These are phyloP conservation scores for Apiotrichum sp. DNA, from an alignment of 1,284 basidiomycete genomes.

Conservation along the genomic window DNA sequence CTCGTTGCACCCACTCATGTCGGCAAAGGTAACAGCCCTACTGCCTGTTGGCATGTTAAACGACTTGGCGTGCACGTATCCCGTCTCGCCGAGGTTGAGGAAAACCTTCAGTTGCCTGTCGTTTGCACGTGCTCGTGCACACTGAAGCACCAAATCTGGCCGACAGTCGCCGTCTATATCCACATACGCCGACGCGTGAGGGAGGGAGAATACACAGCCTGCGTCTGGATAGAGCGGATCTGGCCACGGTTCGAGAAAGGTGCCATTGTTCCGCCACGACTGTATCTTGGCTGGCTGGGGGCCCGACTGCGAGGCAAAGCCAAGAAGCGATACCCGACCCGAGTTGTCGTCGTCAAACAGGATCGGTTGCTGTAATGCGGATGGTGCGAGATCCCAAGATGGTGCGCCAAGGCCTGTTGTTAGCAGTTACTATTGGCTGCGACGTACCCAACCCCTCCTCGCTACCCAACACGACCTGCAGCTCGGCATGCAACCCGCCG, in stretches of 20 bases:
- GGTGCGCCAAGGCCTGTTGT: neutral
- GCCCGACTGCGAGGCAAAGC: slow-evolving; percentile 49
- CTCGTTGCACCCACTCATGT: slow-evolving; percentile 61
- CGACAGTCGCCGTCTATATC: slow-evolving; percentile 90
- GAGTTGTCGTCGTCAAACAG: slow-evolving; percentile 79
- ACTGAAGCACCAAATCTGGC: slow-evolving; percentile 82
- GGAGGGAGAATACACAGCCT: slow-evolving; percentile 67
- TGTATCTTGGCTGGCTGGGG: neutral
- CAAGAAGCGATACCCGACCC: slow-evolving; percentile 82
- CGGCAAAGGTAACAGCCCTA: slow-evolving; percentile 80
- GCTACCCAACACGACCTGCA: slow-evolving; percentile 62
- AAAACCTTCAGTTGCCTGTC: slow-evolving; percentile 7
- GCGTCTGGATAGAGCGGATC: slow-evolving; percentile 3
- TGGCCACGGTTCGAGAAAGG: slow-evolving; percentile 14
- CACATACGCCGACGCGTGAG: slow-evolving; percentile 91
- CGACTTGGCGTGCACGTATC: slow-evolving; percentile 61
- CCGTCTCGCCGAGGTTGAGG: slow-evolving; percentile 54
- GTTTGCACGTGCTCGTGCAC: slow-evolving; percentile 49
- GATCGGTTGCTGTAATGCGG: slow-evolving; percentile 61
- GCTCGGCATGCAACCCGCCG: slow-evolving; percentile 50
- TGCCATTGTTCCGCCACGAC: slow-evolving; percentile 23
- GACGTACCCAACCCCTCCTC: slow-evolving; percentile 59
- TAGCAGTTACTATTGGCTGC: neutral
- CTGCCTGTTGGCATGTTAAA: slow-evolving; percentile 68
- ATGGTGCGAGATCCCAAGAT: slow-evolving; percentile 22